Evolutionary conservation across 768 basidiomycete species (phyloP).

Genomic region (Pholiota microspora): DNA sequence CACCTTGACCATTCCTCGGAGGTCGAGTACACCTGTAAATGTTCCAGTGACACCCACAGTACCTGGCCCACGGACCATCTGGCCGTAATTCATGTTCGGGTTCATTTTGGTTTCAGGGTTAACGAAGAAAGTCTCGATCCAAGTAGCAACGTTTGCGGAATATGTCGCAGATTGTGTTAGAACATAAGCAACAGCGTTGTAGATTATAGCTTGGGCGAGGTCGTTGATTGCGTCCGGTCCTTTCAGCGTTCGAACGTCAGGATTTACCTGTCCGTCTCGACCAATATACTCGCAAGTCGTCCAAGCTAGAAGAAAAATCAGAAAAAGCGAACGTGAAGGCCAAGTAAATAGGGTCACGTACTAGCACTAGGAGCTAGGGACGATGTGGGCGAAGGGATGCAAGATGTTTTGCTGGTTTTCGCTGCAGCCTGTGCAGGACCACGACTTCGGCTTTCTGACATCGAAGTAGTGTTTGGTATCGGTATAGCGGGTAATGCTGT

Average conservation of each 20-base stretch:
- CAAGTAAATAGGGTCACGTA: conserved; percentile 22
- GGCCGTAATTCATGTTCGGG: conserved; percentile 55
- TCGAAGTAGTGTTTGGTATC: not conserved
- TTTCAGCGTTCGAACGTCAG: conserved; percentile 47
- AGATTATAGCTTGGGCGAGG: conserved; percentile 42
- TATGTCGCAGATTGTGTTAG: conserved; percentile 29
- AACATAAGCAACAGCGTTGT: conserved; percentile 43
- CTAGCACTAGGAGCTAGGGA: conserved; percentile 49
- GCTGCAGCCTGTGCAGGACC: conserved; percentile 33
- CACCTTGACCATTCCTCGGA: conserved; percentile 49
- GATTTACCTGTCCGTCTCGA: conserved; percentile 54
- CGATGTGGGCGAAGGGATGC: conserved; percentile 49
- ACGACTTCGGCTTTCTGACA: conserved; percentile 8
- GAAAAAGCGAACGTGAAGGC: not conserved
- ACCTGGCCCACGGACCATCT: conserved; percentile 52
- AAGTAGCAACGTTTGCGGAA: conserved; percentile 33
- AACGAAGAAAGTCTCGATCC: conserved; percentile 48
- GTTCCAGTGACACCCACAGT: conserved; percentile 39
- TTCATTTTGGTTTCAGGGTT: conserved; percentile 42
- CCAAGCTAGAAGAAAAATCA: conserved; percentile 23
- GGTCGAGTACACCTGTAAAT: conserved; percentile 53
- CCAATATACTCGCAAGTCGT: conserved; percentile 44
- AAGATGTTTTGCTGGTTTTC: conserved; percentile 30
- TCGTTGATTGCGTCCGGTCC: conserved; percentile 38
- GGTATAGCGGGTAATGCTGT: conserved; percentile 10